phyloP scores from a whole-genome alignment of 2,329 filamentous ascomycete genomes.

The Aureobasidium sp. region DNA sequence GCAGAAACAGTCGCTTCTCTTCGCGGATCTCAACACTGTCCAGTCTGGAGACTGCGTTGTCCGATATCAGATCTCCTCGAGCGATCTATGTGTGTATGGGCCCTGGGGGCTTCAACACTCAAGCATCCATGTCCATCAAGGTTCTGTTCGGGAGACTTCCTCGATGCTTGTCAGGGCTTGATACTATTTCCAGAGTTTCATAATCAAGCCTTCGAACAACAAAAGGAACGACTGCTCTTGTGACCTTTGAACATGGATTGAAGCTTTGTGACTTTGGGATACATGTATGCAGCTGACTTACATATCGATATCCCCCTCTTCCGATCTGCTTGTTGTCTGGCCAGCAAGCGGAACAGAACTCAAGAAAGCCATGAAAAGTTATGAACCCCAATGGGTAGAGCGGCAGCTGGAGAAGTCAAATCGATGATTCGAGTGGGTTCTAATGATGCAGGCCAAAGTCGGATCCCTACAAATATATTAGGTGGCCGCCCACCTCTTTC shows the following conservation, averaged over 20 bases:
- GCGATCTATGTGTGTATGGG: too few relatives aligned
- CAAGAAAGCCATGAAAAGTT: background rate
- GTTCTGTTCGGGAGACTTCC: background rate
- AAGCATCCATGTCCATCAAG: background rate
- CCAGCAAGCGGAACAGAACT: background rate
- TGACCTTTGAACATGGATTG: background rate
- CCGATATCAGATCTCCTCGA: too few relatives aligned
- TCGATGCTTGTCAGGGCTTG: background rate
- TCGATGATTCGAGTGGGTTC: background rate
- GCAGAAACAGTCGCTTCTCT: too few relatives aligned
- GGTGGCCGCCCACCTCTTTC: background rate
- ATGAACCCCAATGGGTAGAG: too few relatives aligned
- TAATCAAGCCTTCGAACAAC: background rate
- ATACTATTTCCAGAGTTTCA: background rate
- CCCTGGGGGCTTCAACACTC: background rate
- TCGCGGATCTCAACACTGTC: too few relatives aligned
- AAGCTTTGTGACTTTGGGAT: background rate
- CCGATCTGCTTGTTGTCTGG: background rate
- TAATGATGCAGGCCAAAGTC: background rate
- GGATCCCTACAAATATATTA: background rate
- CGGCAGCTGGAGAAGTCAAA: background rate
- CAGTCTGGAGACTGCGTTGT: too few relatives aligned
- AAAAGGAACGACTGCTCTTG: background rate
- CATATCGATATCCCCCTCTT: background rate
- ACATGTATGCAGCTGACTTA: conserved; percentile 8